Evolutionary conservation across 139 green algal genomes (phyloP).

Genomic region (Tetradesmus obliquus): DNA sequence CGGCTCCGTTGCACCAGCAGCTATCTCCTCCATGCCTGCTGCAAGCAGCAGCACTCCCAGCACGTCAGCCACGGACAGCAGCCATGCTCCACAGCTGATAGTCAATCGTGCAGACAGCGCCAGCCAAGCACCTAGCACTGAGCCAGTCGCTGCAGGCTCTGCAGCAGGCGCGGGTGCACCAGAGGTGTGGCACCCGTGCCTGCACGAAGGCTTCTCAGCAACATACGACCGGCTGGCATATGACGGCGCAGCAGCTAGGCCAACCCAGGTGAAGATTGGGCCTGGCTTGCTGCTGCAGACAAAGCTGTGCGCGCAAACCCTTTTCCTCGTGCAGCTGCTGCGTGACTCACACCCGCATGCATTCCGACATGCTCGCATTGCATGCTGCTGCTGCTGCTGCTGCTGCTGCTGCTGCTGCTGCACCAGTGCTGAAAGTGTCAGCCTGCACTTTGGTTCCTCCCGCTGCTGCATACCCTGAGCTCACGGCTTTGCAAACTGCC

Average conservation of each 20-base stretch:
- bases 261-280: conserved; percentile 47
- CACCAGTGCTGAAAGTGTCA: too few relatives aligned
- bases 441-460: too few relatives aligned
- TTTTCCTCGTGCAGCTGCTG: too few relatives aligned
- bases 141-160: not conserved
- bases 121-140: not conserved
- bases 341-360: too few relatives aligned
- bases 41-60: not conserved
- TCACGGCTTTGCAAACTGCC: too few relatives aligned
- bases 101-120: not conserved
- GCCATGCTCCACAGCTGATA: not conserved
- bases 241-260: conserved; percentile 26
- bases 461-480: too few relatives aligned
- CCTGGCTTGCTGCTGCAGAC: conserved; percentile 5
- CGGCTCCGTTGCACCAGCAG: not conserved
- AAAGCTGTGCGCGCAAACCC: not conserved
- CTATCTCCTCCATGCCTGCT: not conserved
- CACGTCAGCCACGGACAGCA: not conserved
- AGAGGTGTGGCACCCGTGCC: conserved; percentile 67
- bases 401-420: too few relatives aligned
- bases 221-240: conserved; percentile 58
- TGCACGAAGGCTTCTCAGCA: conserved; percentile 72
- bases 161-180: not conserved
- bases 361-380: too few relatives aligned
- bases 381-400: too few relatives aligned